phyloP scores from a whole-genome alignment of 345 rosid species.

The Erodium maritimum region DNA sequence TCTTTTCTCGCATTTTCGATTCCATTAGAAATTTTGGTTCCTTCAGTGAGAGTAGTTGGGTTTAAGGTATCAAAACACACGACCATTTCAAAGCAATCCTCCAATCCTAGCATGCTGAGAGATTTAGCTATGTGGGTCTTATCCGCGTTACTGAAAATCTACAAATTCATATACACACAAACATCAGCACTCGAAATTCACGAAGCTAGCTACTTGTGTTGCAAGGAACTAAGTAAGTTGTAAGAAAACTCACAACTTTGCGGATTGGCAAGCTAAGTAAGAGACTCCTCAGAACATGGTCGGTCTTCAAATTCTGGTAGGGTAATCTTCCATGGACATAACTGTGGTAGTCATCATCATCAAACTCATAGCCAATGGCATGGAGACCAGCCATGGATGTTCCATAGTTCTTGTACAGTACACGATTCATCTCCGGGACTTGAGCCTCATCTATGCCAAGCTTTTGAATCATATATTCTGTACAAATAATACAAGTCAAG shows the following conservation, averaged over 20 bases:
- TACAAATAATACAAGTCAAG: background rate
- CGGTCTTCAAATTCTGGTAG: constrained; percentile 60
- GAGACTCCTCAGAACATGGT: constrained; percentile 64
- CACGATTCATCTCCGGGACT: constrained; percentile 48
- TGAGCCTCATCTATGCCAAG: constrained; percentile 50
- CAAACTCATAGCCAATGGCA: constrained; percentile 84
- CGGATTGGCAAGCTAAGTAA: constrained; percentile 71
- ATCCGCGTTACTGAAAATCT: constrained; percentile 69
- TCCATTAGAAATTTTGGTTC: too few species aligned
- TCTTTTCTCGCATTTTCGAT: too few species aligned
- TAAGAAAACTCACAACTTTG: constrained; percentile 48
- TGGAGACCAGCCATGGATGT: constrained; percentile 97
- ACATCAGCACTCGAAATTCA: too few species aligned
- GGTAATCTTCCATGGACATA: constrained; percentile 91
- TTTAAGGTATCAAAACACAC: constrained; percentile 76
- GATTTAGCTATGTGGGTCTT: constrained; percentile 49
- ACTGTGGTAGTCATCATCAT: constrained; percentile 71
- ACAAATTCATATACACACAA: background rate
- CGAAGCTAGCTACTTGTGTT: too few species aligned
- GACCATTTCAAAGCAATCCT: constrained; percentile 65
- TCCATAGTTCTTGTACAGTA: constrained; percentile 76
- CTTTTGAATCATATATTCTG: constrained; percentile 67
- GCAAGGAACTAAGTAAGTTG: background rate
- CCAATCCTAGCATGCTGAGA: constrained; percentile 60
- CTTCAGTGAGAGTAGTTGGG: constrained; percentile 19